Evolutionary conservation across 139 green algal species (phyloP).

Genomic region (Desmodesmus armatus): DNA sequence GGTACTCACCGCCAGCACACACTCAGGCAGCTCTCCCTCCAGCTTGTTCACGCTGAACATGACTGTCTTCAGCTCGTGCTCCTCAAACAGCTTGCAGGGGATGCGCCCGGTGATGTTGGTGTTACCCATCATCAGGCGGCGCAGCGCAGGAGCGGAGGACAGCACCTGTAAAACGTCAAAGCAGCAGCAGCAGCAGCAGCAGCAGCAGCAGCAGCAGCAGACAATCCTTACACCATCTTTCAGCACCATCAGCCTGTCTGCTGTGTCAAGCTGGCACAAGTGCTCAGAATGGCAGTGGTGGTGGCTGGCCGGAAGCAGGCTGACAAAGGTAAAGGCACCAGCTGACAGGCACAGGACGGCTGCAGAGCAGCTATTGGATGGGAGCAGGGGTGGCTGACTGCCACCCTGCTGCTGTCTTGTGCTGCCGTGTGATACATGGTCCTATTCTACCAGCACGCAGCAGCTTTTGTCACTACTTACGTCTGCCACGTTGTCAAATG

Average conservation of each 20-base stretch:
- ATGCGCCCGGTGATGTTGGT: conserved; percentile 34
- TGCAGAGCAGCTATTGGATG: neutral
- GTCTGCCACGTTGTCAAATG: conserved; percentile 2
- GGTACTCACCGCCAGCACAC: conserved; percentile 21
- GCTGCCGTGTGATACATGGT: neutral
- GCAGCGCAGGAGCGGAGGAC: neutral
- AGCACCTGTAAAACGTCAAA: conserved; percentile 14
- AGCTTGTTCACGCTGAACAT: conserved; percentile 32
- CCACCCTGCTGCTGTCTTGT: neutral
- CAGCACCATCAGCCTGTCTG: no score
- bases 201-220: conserved; percentile 28
- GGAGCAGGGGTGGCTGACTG: neutral
- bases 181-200: neutral
- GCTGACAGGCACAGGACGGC: neutral
- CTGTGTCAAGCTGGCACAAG: no score
- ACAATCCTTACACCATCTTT: no score
- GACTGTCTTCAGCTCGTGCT: conserved; percentile 19
- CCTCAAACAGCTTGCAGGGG: conserved; percentile 22
- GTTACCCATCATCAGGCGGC: conserved; percentile 30
- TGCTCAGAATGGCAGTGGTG: no score
- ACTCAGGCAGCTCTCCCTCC: conserved; percentile 19
- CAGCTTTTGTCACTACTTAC: neutral
- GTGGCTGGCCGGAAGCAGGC: no score
- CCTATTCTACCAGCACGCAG: no score
- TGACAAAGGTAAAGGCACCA: no score